phyloP scores from a whole-genome alignment of 2,329 filamentous ascomycete species.

The Dendrostoma leiphaemia region DNA sequence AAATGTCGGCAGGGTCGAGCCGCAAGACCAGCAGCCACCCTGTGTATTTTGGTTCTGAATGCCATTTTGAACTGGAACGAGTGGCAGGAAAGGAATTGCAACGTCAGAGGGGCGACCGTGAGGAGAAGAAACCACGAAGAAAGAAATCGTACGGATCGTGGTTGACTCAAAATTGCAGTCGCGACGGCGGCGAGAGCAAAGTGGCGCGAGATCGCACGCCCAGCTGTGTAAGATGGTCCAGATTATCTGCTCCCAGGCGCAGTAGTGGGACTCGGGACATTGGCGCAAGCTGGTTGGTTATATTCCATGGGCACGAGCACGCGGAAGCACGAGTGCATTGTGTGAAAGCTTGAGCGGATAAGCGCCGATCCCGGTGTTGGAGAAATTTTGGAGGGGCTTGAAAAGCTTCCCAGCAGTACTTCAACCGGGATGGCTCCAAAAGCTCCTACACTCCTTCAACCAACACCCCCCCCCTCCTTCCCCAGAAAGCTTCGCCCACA shows the following conservation, averaged over 20 bases:
- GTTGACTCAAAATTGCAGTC: background rate
- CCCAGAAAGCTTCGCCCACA: background rate
- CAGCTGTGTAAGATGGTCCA: background rate
- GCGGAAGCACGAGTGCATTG: too few relatives aligned
- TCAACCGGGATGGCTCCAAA: background rate
- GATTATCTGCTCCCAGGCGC: background rate
- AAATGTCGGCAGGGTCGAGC: conserved; percentile 11
- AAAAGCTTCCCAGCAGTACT: too few relatives aligned
- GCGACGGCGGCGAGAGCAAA: background rate
- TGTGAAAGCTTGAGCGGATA: background rate
- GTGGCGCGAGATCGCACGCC: background rate
- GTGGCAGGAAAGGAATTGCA: background rate
- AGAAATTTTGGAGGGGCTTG: conserved; percentile 3
- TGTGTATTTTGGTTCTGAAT: conserved; percentile 14
- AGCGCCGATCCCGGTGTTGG: background rate
- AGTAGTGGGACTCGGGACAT: background rate
- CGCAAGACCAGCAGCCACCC: conserved; percentile 14
- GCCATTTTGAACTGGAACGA: conserved; percentile 7
- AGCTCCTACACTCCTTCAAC: background rate
- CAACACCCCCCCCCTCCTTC: too few relatives aligned
- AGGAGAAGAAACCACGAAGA: too few relatives aligned
- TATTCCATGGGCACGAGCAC: too few relatives aligned
- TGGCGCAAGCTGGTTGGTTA: background rate
- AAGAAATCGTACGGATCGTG: background rate
- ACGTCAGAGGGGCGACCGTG: background rate